These are phyloP conservation scores for Cutaneotrichosporon cutaneum DNA, from an alignment of 1,284 basidiomycete species.

Conservation along the genomic window DNA sequence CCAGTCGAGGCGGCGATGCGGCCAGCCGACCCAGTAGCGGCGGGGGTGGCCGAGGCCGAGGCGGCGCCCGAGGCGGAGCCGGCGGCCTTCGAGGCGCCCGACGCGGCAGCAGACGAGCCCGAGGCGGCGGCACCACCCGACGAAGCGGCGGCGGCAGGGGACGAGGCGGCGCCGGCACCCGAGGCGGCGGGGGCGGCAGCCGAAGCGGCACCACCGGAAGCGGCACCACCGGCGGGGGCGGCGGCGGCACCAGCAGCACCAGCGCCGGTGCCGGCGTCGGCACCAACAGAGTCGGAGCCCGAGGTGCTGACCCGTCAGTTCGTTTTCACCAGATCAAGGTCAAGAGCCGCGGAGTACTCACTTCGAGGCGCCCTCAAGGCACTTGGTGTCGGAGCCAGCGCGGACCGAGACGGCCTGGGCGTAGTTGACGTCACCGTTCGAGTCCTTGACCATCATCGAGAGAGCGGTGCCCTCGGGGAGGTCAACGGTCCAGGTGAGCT, in stretches of 20 bases:
- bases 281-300: conserved; percentile 12
- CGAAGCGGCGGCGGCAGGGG: conserved; percentile 6
- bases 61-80: conserved; percentile 15
- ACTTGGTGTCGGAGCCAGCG: conserved; percentile 21
- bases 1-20: conserved; percentile 25
- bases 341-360: background rate
- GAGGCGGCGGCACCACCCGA: conserved; percentile 11
- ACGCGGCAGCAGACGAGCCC: conserved; percentile 13
- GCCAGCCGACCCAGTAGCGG: conserved; percentile 13
- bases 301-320: conserved; percentile 8
- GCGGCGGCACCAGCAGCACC: conserved; percentile 17
- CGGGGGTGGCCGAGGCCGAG: conserved; percentile 12
- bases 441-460: conserved; percentile 42
- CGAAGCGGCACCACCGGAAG: conserved; percentile 7
- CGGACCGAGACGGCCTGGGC: conserved; percentile 31
- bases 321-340: background rate
- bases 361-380: conserved; percentile 19
- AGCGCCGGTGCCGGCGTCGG: conserved; percentile 1
- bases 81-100: conserved; percentile 8
- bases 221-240: conserved; percentile 15
- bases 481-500: conserved; percentile 65
- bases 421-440: conserved; percentile 40
- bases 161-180: conserved; percentile 5
- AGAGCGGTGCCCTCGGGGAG: conserved; percentile 56
- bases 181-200: conserved; percentile 10